Percentiles rank a stretch among this genome's conserved stretches.
Evolutionary conservation across 208 protist species (phyloP).

Genomic region (Acanthamoeba divionensis): DNA sequence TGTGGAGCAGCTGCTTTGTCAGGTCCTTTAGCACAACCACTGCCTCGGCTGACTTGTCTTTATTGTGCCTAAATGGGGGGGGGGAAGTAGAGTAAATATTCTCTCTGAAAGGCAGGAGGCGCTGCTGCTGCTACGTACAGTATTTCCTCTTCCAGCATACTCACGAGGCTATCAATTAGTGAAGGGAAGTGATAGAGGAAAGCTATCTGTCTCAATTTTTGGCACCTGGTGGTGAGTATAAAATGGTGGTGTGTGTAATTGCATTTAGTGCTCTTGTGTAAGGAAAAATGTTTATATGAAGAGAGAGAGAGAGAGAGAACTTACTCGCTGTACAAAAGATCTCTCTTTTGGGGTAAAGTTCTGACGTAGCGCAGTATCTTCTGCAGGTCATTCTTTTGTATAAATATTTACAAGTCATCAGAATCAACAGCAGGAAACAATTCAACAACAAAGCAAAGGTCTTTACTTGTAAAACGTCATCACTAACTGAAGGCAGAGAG

Average conservation of each 20-base stretch:
- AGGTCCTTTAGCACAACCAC: no score
- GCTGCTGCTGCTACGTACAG: no score
- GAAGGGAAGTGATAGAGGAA: background rate
- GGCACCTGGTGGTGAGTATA: background rate
- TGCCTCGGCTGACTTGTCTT: no score
- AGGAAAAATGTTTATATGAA: background rate
- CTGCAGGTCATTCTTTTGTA: background rate
- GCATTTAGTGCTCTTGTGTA: background rate
- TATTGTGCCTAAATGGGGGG: no score
- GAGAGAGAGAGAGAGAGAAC: background rate
- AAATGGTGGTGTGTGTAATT: background rate
- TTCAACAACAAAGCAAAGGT: background rate
- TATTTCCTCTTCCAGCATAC: background rate
- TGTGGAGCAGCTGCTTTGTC: no score
- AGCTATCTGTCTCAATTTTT: background rate
- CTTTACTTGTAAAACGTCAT: background rate
- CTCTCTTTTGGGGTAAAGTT: background rate
- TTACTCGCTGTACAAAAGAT: conserved; percentile 1
- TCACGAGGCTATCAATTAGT: background rate
- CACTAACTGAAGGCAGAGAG: background rate
- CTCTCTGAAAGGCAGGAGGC: no score
- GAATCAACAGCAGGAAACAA: background rate
- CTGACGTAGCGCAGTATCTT: background rate
- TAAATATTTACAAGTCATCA: no score
- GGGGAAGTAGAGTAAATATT: no score